Base-by-base conservation (phyloP, 2,329 filamentous ascomycete species). In the Anthostomella pinea region DNA sequence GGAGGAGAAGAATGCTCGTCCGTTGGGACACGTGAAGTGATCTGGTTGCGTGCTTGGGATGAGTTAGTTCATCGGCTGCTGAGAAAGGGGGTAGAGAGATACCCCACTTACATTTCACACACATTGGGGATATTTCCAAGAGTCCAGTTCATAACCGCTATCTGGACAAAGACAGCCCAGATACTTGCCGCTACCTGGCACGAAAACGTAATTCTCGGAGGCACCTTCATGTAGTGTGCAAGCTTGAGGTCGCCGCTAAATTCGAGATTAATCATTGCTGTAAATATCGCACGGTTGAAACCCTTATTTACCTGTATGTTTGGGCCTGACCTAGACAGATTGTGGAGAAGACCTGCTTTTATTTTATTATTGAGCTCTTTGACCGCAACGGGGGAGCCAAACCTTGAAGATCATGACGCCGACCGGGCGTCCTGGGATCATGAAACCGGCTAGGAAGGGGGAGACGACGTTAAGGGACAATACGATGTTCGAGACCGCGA, bases 341-440 rank as follows among this genome's bases (percentile, higher is more conserved):
- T 7, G 58, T 59, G 19, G 58, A 61, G 42, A 68, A 76, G 2
- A 72, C 72, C n/a, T n/a, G n/a, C n/a, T n/a, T n/a, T n/a, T n/a
- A n/a, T n/a, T n/a, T n/a, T n/a, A n/a, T n/a, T n/a, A n/a, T n/a
- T n/a, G n/a, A n/a, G n/a, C n/a, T n/a, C n/a, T n/a, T n/a, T n/a
- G n/a, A n/a, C n/a, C n/a, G n/a, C n/a, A n/a, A n/a, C n/a, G n/a
- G n/a, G n/a, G n/a, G n/a, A n/a, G n/a, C n/a, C n/a, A n/a, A n/a
- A n/a, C n/a, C 49, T 76, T 76, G 62, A 77, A 76, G 35, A 76
- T 58, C 72, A 78, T 77, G 53, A 75, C 69, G 3, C 66, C 73
- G 36, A 77, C 68, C 0, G 74, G 73, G 6, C 62, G 59, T 2
- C 75, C 79, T 0, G 78, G 77, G 38, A 76, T 68, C 60, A 81